Evolutionary conservation across 441 rosid genomes (phyloP).

Genomic region (Eugenia klotzschiana): DNA sequence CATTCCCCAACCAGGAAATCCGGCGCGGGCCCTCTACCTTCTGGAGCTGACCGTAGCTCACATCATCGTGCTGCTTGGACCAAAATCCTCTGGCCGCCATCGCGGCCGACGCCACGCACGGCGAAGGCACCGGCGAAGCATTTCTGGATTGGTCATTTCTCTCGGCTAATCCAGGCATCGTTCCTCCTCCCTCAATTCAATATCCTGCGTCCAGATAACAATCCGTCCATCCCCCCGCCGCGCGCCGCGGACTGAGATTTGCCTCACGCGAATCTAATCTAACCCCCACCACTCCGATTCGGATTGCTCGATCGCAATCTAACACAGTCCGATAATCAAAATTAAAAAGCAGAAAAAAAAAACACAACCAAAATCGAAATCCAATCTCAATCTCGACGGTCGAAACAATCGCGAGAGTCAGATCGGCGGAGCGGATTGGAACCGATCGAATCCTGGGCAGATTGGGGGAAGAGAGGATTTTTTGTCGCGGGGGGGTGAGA

Average conservation of each 20-base stretch:
- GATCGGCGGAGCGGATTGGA: background rate
- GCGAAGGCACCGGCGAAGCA: constrained; percentile 10
- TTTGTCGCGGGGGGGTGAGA: background rate
- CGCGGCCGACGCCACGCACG: background rate
- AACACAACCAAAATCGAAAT: background rate
- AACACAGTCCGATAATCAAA: background rate
- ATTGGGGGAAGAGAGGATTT: background rate
- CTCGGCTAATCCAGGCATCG: constrained; percentile 67
- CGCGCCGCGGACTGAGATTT: background rate
- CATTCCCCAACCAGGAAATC: background rate
- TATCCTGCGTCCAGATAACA: constrained; percentile 10
- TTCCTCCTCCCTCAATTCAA: constrained; percentile 7
- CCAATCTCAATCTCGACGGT: background rate
- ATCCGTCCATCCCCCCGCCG: constrained; percentile 3
- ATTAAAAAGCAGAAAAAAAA: background rate
- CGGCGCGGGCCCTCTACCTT: constrained; percentile 32
- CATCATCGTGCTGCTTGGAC: constrained; percentile 60
- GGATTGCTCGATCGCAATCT: background rate
- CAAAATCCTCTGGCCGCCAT: constrained; percentile 52
- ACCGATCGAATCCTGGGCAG: background rate
- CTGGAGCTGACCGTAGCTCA: constrained; percentile 69
- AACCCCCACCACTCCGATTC: background rate
- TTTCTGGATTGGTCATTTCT: constrained; percentile 51
- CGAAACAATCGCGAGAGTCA: background rate
- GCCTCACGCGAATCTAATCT: background rate